phyloP scores from a whole-genome alignment of 2,329 filamentous ascomycete genomes.

The Colletotrichum scovillei region DNA sequence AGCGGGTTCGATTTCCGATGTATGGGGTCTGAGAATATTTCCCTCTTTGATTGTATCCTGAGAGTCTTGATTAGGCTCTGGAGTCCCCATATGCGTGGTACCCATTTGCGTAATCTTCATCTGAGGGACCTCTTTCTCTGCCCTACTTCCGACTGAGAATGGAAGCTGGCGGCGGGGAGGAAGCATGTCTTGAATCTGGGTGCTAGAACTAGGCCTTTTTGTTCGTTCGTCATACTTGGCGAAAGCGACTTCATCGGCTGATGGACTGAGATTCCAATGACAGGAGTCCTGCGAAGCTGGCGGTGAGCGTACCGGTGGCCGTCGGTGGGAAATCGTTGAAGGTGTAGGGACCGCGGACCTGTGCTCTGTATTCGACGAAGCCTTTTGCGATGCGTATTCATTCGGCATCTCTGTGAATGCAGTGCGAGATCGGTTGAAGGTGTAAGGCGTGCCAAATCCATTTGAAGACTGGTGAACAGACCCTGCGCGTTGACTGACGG shows the following conservation, averaged over 20 bases:
- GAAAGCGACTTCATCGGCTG: background rate
- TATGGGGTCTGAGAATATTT: background rate
- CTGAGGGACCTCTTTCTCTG: background rate
- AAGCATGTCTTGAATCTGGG: conserved; percentile 1
- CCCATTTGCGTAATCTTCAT: no score
- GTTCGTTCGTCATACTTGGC: background rate
- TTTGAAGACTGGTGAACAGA: background rate
- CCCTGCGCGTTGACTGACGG: background rate
- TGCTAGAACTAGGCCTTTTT: background rate
- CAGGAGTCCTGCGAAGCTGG: background rate
- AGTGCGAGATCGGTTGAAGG: background rate
- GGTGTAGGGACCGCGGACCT: background rate
- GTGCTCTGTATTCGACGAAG: background rate
- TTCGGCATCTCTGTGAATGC: background rate
- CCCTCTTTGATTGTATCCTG: background rate
- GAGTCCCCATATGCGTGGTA: background rate
- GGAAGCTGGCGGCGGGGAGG: conserved; percentile 10
- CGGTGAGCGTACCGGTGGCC: background rate
- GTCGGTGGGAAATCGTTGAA: background rate
- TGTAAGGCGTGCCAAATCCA: background rate
- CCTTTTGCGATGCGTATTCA: background rate
- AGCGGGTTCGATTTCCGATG: background rate
- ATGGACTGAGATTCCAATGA: background rate
- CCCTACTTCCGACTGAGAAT: background rate
- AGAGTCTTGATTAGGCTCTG: background rate